Conservation (phyloP, 768 basidiomycete genomes). For the Suillus tomentosus region DNA sequence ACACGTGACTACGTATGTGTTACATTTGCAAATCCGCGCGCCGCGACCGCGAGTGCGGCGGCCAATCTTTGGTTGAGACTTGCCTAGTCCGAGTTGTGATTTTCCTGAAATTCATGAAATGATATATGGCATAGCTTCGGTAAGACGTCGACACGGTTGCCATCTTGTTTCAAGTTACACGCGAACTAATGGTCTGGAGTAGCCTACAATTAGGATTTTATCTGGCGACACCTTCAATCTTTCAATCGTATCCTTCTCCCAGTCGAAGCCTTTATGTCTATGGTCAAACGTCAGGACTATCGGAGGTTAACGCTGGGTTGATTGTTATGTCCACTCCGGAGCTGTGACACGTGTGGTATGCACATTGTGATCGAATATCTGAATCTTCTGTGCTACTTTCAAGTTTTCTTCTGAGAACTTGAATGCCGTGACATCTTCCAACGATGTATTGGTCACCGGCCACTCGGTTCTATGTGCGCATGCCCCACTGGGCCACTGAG, state of each 20-base stretch:
- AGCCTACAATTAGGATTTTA: background rate
- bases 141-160: background rate
- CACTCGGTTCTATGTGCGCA: background rate
- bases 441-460: background rate
- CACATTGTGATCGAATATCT: background rate
- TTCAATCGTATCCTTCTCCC: background rate
- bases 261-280: background rate
- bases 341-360: background rate
- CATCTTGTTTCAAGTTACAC: background rate
- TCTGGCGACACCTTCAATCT: background rate
- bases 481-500: background rate
- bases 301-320: background rate
- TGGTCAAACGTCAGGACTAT: background rate
- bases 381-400: background rate
- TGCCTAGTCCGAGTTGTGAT: background rate
- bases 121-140: background rate
- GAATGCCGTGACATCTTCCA: background rate
- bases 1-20: background rate
- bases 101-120: background rate
- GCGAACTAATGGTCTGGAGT: background rate
- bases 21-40: background rate
- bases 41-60: background rate
- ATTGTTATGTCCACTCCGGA: background rate
- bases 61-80: background rate
- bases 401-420: conserved; percentile 6